These are phyloP conservation scores for Cutaneotrichosporon arboriforme DNA, from an alignment of 1,284 basidiomycete species.

Conservation along the genomic window DNA sequence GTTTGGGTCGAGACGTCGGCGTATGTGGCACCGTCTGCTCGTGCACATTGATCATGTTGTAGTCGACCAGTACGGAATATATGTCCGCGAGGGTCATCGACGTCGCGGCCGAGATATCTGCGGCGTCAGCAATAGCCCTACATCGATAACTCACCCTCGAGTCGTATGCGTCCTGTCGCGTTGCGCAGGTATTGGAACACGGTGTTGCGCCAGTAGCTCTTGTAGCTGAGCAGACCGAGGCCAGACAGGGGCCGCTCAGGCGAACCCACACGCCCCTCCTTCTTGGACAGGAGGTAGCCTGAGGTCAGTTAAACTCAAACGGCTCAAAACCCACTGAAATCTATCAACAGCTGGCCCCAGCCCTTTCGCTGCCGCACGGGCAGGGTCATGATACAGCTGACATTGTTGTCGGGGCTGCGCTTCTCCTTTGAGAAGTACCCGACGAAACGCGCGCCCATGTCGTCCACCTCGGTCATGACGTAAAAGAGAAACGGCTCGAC, in stretches of 20 bases:
- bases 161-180: slow-evolving; percentile 56
- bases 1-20: not conserved
- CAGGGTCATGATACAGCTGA: slow-evolving; percentile 99
- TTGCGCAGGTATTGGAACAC: slow-evolving; percentile 69
- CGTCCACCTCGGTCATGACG: slow-evolving; percentile 89
- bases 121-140: slow-evolving; percentile 10
- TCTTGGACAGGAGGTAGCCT: slow-evolving; percentile 96
- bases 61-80: slow-evolving; percentile 67
- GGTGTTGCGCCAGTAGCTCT: slow-evolving; percentile 91
- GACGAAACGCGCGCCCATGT: slow-evolving; percentile 85
- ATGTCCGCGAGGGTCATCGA: slow-evolving; percentile 90
- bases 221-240: slow-evolving; percentile 84
- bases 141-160: slow-evolving; percentile 62
- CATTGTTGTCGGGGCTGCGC: slow-evolving; percentile 88
- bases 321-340: slow-evolving; percentile 72
- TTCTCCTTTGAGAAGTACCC: slow-evolving; percentile 99
- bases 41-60: slow-evolving; percentile 63
- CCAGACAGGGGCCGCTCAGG: slow-evolving; percentile 90
- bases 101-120: slow-evolving; percentile 80
- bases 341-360: slow-evolving; percentile 91
- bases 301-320: not conserved
- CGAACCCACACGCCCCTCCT: slow-evolving; percentile 78
- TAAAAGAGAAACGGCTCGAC: slow-evolving; percentile 99
- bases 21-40: not conserved
- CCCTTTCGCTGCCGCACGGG: slow-evolving; percentile 90